These are phyloP conservation scores for Sphagnum magellanicum DNA, from an alignment of 228 moss, liverwort and hornwort genomes.

Conservation along the genomic window DNA sequence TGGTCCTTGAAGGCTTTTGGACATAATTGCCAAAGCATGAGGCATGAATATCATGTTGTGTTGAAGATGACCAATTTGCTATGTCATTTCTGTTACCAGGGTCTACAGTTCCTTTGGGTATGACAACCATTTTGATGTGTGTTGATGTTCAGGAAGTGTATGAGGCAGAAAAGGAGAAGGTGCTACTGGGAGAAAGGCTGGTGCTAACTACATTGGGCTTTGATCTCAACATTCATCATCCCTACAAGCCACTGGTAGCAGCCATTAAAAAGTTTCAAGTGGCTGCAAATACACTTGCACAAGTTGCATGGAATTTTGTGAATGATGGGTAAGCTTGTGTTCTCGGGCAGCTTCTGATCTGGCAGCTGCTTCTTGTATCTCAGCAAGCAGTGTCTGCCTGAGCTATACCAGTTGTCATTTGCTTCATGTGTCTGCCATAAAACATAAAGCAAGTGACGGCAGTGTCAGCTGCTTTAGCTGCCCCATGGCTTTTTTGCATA, in stretches of 20 bases:
- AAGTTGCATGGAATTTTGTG: slow-evolving; percentile 96
- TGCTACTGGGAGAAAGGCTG: slow-evolving; percentile 73
- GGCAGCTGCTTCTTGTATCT: background rate
- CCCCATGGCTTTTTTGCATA: no score
- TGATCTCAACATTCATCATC: slow-evolving; percentile 92
- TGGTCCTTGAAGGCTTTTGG: background rate
- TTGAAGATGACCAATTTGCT: no score
- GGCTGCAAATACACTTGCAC: slow-evolving; percentile 71
- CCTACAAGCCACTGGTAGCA: slow-evolving; percentile 83
- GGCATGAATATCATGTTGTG: no score
- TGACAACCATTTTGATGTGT: no score
- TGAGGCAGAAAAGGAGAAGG: slow-evolving; percentile 80
- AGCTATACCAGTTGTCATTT: slow-evolving; percentile 1
- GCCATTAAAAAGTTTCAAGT: slow-evolving; percentile 85
- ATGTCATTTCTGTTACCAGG: no score
- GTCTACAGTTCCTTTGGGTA: no score
- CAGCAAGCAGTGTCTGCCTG: background rate
- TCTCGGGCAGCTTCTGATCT: slow-evolving; percentile 1
- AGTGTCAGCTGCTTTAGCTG: no score
- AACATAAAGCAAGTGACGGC: no score
- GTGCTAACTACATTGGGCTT: slow-evolving; percentile 78
- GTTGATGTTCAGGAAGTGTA: slow-evolving; percentile 41
- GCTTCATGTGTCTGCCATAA: background rate
- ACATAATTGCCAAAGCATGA: no score
- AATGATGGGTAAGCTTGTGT: slow-evolving; percentile 80